phyloP scores from a whole-genome alignment of 208 protist genomes.

The Crithidia bombi region DNA sequence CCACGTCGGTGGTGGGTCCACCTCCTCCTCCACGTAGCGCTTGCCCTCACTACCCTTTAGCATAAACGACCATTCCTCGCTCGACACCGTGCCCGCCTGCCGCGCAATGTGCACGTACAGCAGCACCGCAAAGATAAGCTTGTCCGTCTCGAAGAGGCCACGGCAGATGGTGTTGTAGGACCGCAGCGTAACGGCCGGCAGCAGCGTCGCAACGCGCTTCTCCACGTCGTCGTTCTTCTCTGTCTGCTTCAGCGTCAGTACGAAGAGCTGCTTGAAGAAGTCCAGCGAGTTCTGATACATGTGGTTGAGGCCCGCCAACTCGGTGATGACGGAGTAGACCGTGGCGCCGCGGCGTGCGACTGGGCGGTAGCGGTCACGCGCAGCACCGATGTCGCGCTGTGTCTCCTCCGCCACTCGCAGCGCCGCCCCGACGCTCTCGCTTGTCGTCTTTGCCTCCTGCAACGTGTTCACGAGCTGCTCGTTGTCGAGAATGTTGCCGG shows the following conservation, averaged over 20 bases:
- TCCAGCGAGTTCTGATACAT: conserved; percentile 96
- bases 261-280: conserved; percentile 94
- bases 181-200: conserved; percentile 86
- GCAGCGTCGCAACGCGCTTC: conserved; percentile 74
- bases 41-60: conserved; percentile 87
- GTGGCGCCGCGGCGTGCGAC: conserved; percentile 94
- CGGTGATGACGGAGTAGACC: conserved; percentile 95
- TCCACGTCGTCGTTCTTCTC: conserved; percentile 80
- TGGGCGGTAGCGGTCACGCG: conserved; percentile 92
- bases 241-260: conserved; percentile 89
- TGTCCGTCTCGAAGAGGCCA: conserved; percentile 95
- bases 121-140: conserved; percentile 96
- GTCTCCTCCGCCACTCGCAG: conserved; percentile 94
- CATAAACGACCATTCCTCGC: conserved; percentile 91
- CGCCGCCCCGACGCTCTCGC: conserved; percentile 89
- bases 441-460: conserved; percentile 92
- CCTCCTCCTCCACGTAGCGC: conserved; percentile 67
- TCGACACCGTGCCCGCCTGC: conserved; percentile 61
- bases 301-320: conserved; percentile 90
- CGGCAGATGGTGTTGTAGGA: conserved; percentile 95
- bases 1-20: conserved; percentile 88
- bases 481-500: conserved; percentile 97
- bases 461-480: conserved; percentile 95
- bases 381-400: conserved; percentile 93
- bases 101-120: conserved; percentile 90